phyloP scores from a whole-genome alignment of 257 asterid species.

The Fraxinus cuspidata region DNA sequence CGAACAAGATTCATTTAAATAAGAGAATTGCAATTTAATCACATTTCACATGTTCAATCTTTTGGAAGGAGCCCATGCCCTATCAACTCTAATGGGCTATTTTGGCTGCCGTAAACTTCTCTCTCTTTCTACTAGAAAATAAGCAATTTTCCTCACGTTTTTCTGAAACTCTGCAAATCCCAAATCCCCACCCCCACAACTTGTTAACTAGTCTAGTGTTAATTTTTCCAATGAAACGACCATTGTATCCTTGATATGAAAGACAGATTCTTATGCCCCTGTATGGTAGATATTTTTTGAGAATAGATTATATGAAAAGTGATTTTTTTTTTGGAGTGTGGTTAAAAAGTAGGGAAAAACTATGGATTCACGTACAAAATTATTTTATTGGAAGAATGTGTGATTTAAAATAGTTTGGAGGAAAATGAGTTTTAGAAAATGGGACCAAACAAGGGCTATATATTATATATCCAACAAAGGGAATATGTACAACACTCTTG shows the following conservation, averaged over 20 bases:
- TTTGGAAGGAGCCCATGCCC: background rate
- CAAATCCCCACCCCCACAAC: background rate
- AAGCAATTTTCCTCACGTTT: background rate
- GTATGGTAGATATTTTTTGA: too few relatives aligned
- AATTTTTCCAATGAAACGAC: background rate
- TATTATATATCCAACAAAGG: background rate
- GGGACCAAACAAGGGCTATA: background rate
- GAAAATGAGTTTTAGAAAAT: too few relatives aligned
- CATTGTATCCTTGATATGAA: background rate
- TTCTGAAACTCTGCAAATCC: background rate
- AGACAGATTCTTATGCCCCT: too few relatives aligned
- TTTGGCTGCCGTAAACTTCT: background rate
- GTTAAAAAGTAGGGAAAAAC: too few relatives aligned
- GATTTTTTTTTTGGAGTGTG: too few relatives aligned
- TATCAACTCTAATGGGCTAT: background rate
- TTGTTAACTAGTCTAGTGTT: background rate
- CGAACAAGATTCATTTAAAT: background rate
- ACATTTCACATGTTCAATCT: background rate
- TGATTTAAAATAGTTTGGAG: too few relatives aligned
- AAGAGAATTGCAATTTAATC: conserved; percentile 3
- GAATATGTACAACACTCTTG: background rate
- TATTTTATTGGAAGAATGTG: too few relatives aligned
- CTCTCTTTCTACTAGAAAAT: background rate
- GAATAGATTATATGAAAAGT: too few relatives aligned
- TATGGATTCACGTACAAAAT: too few relatives aligned